These are phyloP conservation scores for Trichoderma sp. DNA, from an alignment of 2,329 filamentous ascomycete genomes.

Conservation along the genomic window DNA sequence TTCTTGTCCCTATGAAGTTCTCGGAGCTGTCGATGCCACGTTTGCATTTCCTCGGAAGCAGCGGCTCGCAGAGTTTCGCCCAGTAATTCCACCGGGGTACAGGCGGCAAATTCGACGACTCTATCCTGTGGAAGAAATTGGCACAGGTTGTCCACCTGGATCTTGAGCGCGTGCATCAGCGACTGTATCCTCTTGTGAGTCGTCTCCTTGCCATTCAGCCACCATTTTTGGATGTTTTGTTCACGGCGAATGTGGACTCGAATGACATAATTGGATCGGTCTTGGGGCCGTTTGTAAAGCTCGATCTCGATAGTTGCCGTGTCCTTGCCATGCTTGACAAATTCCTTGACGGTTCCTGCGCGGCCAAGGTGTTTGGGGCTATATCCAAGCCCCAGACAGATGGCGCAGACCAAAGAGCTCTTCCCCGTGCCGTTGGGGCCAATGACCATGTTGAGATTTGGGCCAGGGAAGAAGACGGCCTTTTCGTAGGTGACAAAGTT, in stretches of 20 bases:
- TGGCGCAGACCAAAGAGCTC: slow-evolving; percentile 94
- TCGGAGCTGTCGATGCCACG: slow-evolving; percentile 75
- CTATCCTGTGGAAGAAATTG: slow-evolving; percentile 96
- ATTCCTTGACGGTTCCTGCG: slow-evolving; percentile 80
- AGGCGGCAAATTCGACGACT: slow-evolving; percentile 86
- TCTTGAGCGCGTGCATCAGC: slow-evolving; percentile 70
- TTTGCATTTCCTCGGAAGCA: slow-evolving; percentile 74
- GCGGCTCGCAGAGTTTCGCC: slow-evolving; percentile 85
- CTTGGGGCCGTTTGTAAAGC: slow-evolving; percentile 62
- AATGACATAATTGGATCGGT: slow-evolving; percentile 67
- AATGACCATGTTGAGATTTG: slow-evolving; percentile 96
- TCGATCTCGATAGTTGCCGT: slow-evolving; percentile 88
- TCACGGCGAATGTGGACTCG: slow-evolving; percentile 75
- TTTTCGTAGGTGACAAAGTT: slow-evolving; percentile 96
- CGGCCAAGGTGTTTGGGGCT: slow-evolving; percentile 78
- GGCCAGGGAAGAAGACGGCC: slow-evolving; percentile 86
- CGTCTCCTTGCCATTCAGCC: slow-evolving; percentile 64
- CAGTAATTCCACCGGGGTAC: slow-evolving; percentile 77
- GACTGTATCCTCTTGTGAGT: slow-evolving; percentile 63
- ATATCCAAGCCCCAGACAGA: slow-evolving; percentile 89
- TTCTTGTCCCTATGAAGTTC: slow-evolving; percentile 66
- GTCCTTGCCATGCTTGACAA: slow-evolving; percentile 83
- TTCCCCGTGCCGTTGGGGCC: slow-evolving; percentile 98
- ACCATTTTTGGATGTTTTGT: slow-evolving; percentile 78
- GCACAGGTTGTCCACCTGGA: slow-evolving; percentile 96